Evolutionary conservation across 2,329 filamentous ascomycete genomes (phyloP), one percentile per base, ranked within the genome.

Genomic region (Drechmeria coniospora): DNA sequence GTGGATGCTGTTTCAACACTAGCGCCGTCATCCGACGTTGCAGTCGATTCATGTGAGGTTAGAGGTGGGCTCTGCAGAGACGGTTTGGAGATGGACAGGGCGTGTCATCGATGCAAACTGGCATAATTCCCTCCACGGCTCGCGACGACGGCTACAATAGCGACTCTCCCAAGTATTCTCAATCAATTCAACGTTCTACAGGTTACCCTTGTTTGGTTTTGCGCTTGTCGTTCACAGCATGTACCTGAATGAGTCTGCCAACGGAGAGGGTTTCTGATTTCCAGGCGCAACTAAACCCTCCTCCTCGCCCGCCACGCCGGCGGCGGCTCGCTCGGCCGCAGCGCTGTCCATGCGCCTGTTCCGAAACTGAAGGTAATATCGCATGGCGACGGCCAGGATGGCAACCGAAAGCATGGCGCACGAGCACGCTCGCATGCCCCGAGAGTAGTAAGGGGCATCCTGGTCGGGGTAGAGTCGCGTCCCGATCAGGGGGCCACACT

Each of bases 401-500:
- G 68, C 72, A 4, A 79, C 74, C 2, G 55, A 49, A 3, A 65
- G 36, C 74, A 81, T 78, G 32, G 73, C 74, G 8, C 47, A 55
- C 0, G 71, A 68, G 39, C 75, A 80, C 1, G 63, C 55, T 17
- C 52, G 53, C 72, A 79, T 79, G 3, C 76, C 75, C 2, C 41
- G 51, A 3, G 67, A 54, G 42, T 76, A 80, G 45, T 64, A 75
- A 1, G 74, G 74, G 8, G 56, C 64, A 34, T 78, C 67, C 8
- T 44, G 36, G 28, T 63, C 56, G 0, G 75, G 76, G 40, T 79
- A 80, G 27, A 80, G 50, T 24, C 72, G 57, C 6, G 71, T 76
- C 11, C 74, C 75, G n/a, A 79, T 54, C 4, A 80, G 52, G 2
- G 82, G 81, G 0, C 82, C 82, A 36, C 74, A 76, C 53, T 92